Conservation (phyloP, 2,329 filamentous ascomycete genomes). For the Chrysoporthe puriensis region DNA sequence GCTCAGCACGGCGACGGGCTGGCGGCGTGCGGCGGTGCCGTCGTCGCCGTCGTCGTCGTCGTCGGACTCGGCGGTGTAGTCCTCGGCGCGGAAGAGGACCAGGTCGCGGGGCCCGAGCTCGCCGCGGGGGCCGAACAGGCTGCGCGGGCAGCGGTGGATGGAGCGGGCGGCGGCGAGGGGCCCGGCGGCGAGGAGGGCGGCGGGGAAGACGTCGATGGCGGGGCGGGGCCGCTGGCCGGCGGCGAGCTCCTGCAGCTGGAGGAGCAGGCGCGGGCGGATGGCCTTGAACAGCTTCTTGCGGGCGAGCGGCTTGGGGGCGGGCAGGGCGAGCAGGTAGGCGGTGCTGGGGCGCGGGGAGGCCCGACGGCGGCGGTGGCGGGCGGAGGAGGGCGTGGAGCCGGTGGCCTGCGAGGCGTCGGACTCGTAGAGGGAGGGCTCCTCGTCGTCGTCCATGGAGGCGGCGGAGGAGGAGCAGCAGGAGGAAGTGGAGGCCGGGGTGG, state of each 20-base stretch:
- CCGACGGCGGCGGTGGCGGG: conserved; percentile 39
- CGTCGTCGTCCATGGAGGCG: conserved; percentile 52
- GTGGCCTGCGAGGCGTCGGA: conserved; percentile 35
- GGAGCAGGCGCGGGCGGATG: conserved; percentile 67
- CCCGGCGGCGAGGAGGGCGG: conserved; percentile 59
- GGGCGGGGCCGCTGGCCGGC: conserved; percentile 64
- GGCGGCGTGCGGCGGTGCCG: conserved; percentile 42
- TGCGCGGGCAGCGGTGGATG: conserved; percentile 61
- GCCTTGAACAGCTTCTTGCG: conserved; percentile 69
- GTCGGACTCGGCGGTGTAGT: conserved; percentile 54
- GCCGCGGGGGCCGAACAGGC: conserved; percentile 64
- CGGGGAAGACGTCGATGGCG: conserved; percentile 74
- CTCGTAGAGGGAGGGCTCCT: conserved; percentile 46
- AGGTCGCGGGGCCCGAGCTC: conserved; percentile 71
- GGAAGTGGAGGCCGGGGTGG: conserved; percentile 9
- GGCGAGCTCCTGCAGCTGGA: conserved; percentile 73
- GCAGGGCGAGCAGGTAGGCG: conserved; percentile 69
- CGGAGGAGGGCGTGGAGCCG: conserved; percentile 8
- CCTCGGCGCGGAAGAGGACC: conserved; percentile 72
- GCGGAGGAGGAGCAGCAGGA: conserved; percentile 12
- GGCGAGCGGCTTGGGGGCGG: conserved; percentile 60
- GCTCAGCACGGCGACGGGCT: conserved; percentile 71
- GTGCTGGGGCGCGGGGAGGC: conserved; percentile 62
- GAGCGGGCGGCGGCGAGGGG: conserved; percentile 62
- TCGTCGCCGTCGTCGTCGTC: conserved; percentile 54